Evolutionary conservation across 2,329 filamentous ascomycete genomes (phyloP).

Genomic region (Akanthomyces muscarius): DNA sequence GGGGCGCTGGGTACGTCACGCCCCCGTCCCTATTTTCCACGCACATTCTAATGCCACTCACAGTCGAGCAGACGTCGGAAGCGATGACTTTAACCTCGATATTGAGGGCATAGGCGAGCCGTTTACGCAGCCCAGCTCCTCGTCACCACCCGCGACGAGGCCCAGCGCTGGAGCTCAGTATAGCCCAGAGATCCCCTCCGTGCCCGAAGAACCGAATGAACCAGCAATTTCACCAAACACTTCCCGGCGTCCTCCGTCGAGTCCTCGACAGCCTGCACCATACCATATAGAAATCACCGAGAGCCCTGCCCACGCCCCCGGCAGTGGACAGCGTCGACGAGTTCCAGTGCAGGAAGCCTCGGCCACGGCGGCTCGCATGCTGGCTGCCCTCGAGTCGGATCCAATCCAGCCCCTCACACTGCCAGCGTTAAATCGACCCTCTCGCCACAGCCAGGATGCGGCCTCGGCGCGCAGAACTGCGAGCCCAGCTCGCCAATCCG

Average conservation of each 20-base stretch:
- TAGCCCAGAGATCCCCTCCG: not conserved
- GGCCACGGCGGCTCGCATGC: conserved; percentile 41
- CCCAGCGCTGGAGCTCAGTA: not conserved
- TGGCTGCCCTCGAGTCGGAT: conserved; percentile 34
- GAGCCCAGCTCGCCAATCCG: not conserved
- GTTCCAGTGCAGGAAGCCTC: conserved; percentile 34
- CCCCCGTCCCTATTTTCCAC: not conserved
- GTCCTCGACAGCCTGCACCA: not conserved
- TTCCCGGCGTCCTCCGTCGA: not conserved
- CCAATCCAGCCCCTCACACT: conserved; percentile 20
- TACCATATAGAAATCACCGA: conserved; percentile 37
- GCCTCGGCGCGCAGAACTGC: not conserved
- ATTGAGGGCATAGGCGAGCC: conserved; percentile 39
- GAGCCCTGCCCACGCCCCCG: conserved; percentile 52
- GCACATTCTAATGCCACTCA: conserved; percentile 17
- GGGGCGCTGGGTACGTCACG: conserved; percentile 57
- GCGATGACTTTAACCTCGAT: conserved; percentile 53
- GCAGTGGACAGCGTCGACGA: conserved; percentile 48
- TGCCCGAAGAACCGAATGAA: not conserved
- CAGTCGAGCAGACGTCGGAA: conserved; percentile 54
- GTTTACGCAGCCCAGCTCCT: conserved; percentile 19
- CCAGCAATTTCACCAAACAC: not conserved
- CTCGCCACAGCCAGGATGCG: not conserved
- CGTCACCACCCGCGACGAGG: not conserved
- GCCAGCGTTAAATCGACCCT: not conserved